Conservation (phyloP, 257 asterid genomes). For the Echites panduratus region DNA sequence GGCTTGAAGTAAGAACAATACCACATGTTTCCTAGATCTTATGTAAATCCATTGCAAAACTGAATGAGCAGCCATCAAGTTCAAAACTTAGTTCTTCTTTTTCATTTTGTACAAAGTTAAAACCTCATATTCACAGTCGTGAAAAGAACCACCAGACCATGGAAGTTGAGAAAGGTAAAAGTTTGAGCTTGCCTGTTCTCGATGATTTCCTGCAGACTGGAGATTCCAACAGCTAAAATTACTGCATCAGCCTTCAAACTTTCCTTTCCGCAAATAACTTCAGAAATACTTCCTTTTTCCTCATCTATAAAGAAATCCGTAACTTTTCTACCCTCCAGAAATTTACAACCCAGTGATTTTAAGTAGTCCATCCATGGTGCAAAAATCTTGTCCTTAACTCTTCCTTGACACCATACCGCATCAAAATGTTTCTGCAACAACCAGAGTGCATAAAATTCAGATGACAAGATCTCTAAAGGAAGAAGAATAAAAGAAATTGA, state of each 20-base stretch:
- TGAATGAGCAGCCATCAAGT: background rate
- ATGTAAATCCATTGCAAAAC: background rate
- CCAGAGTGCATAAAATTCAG: constrained; percentile 3
- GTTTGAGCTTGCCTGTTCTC: constrained; percentile 32
- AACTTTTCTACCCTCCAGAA: constrained; percentile 48
- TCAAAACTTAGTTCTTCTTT: background rate
- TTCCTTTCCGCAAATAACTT: constrained; percentile 54
- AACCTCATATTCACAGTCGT: background rate
- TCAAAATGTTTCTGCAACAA: constrained; percentile 42
- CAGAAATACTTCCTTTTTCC: constrained; percentile 41
- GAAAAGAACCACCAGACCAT: background rate
- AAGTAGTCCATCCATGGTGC: constrained; percentile 49
- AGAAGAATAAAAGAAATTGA: background rate
- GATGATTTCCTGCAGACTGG: constrained; percentile 52
- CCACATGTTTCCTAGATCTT: background rate
- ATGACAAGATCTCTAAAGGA: background rate
- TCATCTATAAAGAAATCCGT: constrained; percentile 42
- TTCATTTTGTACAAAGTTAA: background rate
- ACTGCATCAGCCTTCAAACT: constrained; percentile 49
- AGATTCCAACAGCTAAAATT: constrained; percentile 54
- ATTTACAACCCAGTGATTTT: constrained; percentile 46
- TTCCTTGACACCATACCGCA: constrained; percentile 48
- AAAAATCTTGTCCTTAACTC: constrained; percentile 43
- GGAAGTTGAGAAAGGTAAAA: background rate
- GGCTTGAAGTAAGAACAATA: background rate